Conservation (phyloP, 169 alveolate species). For the Plasmodium reichenowi region DNA sequence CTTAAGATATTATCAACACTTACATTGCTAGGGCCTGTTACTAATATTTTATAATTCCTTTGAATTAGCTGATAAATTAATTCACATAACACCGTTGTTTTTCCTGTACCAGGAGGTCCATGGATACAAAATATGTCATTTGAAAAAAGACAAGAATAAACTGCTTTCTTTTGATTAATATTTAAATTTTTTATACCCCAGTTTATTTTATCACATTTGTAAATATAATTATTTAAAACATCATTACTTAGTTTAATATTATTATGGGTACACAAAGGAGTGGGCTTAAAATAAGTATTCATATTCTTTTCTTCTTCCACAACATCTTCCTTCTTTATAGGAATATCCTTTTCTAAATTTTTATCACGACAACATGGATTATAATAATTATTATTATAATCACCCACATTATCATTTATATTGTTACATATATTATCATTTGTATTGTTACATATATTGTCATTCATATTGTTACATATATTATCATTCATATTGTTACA, state of each 20-base stretch:
- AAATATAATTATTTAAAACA: conserved; percentile 3
- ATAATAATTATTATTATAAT: not conserved
- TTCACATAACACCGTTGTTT: conserved; percentile 70
- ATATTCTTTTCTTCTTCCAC: too few relatives aligned
- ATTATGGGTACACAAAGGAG: not conserved
- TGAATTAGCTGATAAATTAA: conserved; percentile 41
- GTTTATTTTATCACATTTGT: conserved; percentile 17
- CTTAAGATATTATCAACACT: conserved; percentile 56
- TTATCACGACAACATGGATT: too few relatives aligned
- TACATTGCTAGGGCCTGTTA: conserved; percentile 73
- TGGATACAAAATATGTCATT: conserved; percentile 63
- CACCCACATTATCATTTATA: not conserved
- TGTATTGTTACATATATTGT: too few relatives aligned
- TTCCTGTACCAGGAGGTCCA: conserved; percentile 79
- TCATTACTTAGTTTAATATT: not conserved
- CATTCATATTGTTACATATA: too few relatives aligned
- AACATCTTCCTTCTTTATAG: too few relatives aligned
- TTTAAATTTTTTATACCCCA: conserved; percentile 67
- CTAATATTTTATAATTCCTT: conserved; percentile 21
- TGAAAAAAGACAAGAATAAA: conserved; percentile 47
- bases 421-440: too few relatives aligned
- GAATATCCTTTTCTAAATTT: too few relatives aligned
- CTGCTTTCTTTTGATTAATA: conserved; percentile 56
- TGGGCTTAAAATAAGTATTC: too few relatives aligned
- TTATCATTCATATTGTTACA: too few relatives aligned